These are phyloP conservation scores for Drechslerella dactyloides DNA, from an alignment of 2,329 filamentous ascomycete genomes.

Conservation along the genomic window DNA sequence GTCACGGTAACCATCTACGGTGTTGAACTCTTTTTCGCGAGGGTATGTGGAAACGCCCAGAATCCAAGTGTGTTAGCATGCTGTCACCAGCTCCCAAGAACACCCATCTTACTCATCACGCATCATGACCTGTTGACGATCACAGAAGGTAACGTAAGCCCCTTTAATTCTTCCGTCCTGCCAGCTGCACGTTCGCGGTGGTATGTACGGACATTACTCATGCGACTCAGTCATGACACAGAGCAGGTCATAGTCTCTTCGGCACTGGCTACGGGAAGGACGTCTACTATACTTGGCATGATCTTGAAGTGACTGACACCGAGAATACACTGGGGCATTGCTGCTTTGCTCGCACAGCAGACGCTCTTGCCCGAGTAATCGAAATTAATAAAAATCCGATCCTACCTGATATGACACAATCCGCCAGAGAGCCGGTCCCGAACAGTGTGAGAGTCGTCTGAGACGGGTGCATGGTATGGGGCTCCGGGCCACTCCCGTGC, in stretches of 20 bases:
- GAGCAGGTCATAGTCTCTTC: neutral
- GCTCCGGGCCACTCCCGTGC: neutral
- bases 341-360: too few relatives aligned
- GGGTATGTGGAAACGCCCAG: neutral
- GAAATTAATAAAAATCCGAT: too few relatives aligned
- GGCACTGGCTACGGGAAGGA: slow-evolving; percentile 7
- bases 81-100: neutral
- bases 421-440: neutral
- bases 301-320: too few relatives aligned
- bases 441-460: neutral
- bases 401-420: neutral
- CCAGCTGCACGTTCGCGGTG: slow-evolving; percentile 4
- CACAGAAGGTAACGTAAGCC: slow-evolving; percentile 19
- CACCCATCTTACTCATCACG: slow-evolving; percentile 49
- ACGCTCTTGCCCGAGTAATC: neutral
- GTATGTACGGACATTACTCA: slow-evolving; percentile 31
- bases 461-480: neutral
- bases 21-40: neutral
- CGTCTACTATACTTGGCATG: too few relatives aligned
- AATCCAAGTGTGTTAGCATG: too few relatives aligned
- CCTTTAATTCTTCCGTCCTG: slow-evolving; percentile 3
- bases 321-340: neutral
- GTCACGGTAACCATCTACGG: slow-evolving; percentile 6
- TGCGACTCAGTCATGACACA: slow-evolving; percentile 15
- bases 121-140: slow-evolving; percentile 37